Evolutionary conservation across 495 filamentous ascomycete genomes (phyloP), one percentile per base, ranked within the genome.

Genomic region (Aspergillus coremiiformis): DNA sequence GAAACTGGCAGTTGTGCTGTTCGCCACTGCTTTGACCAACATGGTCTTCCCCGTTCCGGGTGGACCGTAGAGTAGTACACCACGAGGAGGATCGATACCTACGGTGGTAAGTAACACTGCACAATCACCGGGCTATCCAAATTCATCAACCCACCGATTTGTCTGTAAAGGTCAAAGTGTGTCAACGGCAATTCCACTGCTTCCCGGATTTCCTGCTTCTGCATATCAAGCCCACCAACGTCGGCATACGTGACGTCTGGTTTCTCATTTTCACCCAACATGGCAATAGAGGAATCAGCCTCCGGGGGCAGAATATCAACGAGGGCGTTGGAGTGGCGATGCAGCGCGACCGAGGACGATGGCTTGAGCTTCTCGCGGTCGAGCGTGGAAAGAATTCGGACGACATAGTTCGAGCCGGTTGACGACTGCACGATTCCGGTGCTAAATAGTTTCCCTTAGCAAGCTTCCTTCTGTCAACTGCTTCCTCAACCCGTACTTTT

Each of bases 11-110:
- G 93, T 97, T 30, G 93, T 98, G 59, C 89, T 94, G 72, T 98
- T 96, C 49, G 93, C 93, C 42, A 98, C 93, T 15, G 93, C 93
- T 73, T 97, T 96, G 61, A 97, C 93, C 55, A 98, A 75, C 90
- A 98, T 97, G 19, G 93, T 98, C 78, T 98, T 98, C 56, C 93
- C 93, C 4, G 93, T 97, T 61, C 93, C 93, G 0, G 93, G 93
- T 23, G 93, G 94, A 0, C 93, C 93, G 68, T 96, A 98, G 11
- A 98, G 81, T 30, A 98, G 77, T 30, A 98, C 93, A 68, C 93
- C 93, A 52, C 94, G 89, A 32, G 93, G 93, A 24, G 94, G 93
- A 66, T 97, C 93, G 66, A 98, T 98, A 70, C 92, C 89, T 81
- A 57, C 4, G 35, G 22, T 43, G 17, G 47, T 75, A 49, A 74